phyloP scores from a whole-genome alignment of 257 asterid genomes.

The Salvia miltiorrhiza region DNA sequence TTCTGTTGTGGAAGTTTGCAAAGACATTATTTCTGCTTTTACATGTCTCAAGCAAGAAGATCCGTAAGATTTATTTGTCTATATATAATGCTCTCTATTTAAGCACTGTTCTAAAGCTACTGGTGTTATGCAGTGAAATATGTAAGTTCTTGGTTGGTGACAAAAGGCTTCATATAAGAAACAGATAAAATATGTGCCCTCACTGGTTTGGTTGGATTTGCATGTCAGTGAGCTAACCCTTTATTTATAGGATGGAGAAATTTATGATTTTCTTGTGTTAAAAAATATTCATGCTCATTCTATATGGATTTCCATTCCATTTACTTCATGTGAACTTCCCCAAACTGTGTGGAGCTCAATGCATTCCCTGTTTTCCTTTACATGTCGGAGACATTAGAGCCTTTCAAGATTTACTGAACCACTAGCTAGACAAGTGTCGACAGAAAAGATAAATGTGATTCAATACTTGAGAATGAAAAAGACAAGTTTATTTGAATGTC shows the following conservation, averaged over 20 bases:
- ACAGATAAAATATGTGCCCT: background rate
- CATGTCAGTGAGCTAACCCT: background rate
- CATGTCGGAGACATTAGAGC: background rate
- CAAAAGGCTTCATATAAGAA: background rate
- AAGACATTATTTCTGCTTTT: conserved; percentile 54
- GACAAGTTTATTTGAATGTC: background rate
- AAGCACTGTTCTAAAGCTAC: background rate
- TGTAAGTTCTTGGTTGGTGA: background rate
- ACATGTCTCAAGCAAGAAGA: conserved; percentile 58
- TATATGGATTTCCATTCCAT: background rate
- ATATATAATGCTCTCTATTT: background rate
- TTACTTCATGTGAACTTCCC: background rate
- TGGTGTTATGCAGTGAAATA: background rate
- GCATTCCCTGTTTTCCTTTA: too few relatives aligned
- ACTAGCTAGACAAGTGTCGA: background rate
- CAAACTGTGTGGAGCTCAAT: background rate
- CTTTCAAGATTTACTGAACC: background rate
- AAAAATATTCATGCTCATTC: background rate
- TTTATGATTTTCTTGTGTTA: background rate
- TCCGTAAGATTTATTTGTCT: conserved; percentile 44
- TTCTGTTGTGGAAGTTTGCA: conserved; percentile 52
- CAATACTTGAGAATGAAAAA: background rate
- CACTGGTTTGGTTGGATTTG: background rate
- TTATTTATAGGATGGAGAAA: background rate
- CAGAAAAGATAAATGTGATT: background rate